Evolutionary conservation across 164 flowering plant species (phyloP), one percentile per base, ranked within the genome.

Genomic region (Annona cherimola): DNA sequence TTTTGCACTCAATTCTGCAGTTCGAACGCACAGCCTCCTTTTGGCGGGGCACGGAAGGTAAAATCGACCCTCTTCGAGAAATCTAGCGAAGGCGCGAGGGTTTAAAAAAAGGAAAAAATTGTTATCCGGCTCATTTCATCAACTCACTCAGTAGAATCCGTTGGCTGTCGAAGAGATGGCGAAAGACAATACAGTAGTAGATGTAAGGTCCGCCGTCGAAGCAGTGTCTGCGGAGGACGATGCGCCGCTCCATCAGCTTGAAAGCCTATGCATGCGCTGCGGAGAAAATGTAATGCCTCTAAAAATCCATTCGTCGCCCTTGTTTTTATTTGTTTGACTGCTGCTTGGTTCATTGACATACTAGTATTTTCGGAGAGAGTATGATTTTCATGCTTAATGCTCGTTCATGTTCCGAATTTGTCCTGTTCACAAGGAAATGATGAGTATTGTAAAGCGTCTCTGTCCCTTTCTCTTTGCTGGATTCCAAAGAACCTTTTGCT

Each of bases 211-310:
- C 0, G 97, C 91, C 2, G 98, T 83, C 0, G 98, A 94, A 78
- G 92, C 97, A 0, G 80, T 94, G 35, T 79, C 89, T n/a, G 75
- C 82, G 0, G 89, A 80, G 3, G 88, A 83, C 35, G 75, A 74
- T 14, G 83, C 86, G 26, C 96, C 98, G 57, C 84, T 92, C 44
- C 89, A 93, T 75, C 76, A 82, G 73, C 81, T 93, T 16, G 99
- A 95, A 69, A 93, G 98, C 81, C 91, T 95, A 45, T 95, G 99
- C 72, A 95, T 95, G 98, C 88, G 94, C n/a, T 95, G 99, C 73
- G 76, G 82, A 39, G 86, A 93, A 43, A 91, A 95, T 60, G 97
- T 94, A 84, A 69, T 16, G 7, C 61, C 11, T 18, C 16, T 54
- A 60, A 35, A n/a, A 41, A 43, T 9, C 18, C 5, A n/a, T 41